phyloP scores from a whole-genome alignment of 2,329 filamentous ascomycete species.

The Xylaria sp. region DNA sequence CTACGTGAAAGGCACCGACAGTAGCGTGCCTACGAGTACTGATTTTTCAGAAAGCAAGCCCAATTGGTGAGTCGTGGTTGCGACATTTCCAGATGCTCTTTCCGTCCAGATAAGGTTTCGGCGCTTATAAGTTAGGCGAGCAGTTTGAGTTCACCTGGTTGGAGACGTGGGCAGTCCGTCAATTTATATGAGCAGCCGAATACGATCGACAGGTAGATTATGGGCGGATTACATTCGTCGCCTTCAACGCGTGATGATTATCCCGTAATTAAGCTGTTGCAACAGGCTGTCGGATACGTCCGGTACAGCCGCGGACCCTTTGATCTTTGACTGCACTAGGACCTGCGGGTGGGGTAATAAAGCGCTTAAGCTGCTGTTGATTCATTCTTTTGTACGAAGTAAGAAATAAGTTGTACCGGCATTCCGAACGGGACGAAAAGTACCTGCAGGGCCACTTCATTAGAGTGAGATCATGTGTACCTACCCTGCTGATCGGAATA shows the following conservation, averaged over 20 bases:
- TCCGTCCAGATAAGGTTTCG: neutral
- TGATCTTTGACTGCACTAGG: neutral
- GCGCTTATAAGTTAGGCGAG: neutral
- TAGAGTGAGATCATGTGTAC: too few species aligned
- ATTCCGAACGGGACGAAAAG: too few species aligned
- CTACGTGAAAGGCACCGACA: neutral
- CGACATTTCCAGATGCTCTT: neutral
- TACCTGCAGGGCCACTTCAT: too few species aligned
- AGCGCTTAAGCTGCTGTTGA: neutral
- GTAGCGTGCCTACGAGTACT: too few species aligned
- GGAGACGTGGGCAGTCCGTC: neutral
- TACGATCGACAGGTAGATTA: neutral
- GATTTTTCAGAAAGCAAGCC: too few species aligned
- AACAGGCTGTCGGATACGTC: neutral
- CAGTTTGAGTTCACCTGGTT: neutral
- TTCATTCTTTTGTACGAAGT: neutral
- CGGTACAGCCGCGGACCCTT: neutral
- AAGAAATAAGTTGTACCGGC: neutral
- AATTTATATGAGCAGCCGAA: neutral
- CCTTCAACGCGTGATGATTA: neutral
- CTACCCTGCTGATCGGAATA: too few species aligned
- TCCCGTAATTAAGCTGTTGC: neutral
- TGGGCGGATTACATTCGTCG: neutral
- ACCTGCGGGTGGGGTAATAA: neutral
- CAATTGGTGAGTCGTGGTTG: neutral